Evolutionary conservation across 1,284 basidiomycete genomes (phyloP).

Genomic region (Sphaerobolus stellatus): DNA sequence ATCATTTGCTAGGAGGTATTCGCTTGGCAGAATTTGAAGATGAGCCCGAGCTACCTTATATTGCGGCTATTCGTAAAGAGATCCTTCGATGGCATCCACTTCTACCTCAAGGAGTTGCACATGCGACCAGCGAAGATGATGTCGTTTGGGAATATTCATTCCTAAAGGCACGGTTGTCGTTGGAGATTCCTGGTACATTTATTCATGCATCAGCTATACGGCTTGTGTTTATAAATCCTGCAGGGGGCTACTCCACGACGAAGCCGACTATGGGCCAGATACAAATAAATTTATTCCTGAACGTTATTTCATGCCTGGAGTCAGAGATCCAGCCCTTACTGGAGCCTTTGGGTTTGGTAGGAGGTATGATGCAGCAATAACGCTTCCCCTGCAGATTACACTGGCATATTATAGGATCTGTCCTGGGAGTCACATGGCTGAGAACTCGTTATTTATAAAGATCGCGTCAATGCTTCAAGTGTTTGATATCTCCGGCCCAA

Average conservation of each 20-base stretch:
- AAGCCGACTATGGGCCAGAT: not conserved
- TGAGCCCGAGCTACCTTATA: not conserved
- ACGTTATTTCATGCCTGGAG: not conserved
- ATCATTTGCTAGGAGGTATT: constrained; percentile 20
- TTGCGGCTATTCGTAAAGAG: not conserved
- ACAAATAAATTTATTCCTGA: not conserved
- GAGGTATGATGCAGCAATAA: too few relatives aligned
- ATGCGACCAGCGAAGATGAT: not conserved
- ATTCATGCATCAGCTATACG: too few relatives aligned
- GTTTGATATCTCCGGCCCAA: too few relatives aligned
- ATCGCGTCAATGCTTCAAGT: too few relatives aligned
- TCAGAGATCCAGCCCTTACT: not conserved
- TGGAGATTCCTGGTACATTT: not conserved
- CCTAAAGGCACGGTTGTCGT: not conserved
- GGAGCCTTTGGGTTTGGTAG: not conserved
- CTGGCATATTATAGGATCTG: too few relatives aligned
- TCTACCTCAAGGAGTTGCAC: too few relatives aligned
- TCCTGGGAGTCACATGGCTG: too few relatives aligned
- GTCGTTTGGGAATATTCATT: not conserved
- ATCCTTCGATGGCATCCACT: not conserved
- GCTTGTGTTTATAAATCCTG: too few relatives aligned
- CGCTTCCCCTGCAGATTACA: too few relatives aligned
- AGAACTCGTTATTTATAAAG: too few relatives aligned
- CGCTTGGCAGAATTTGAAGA: constrained; percentile 28
- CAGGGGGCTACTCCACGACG: not conserved